These are phyloP conservation scores for Colletotrichum lini DNA, from an alignment of 2,329 filamentous ascomycete genomes.

Conservation along the genomic window DNA sequence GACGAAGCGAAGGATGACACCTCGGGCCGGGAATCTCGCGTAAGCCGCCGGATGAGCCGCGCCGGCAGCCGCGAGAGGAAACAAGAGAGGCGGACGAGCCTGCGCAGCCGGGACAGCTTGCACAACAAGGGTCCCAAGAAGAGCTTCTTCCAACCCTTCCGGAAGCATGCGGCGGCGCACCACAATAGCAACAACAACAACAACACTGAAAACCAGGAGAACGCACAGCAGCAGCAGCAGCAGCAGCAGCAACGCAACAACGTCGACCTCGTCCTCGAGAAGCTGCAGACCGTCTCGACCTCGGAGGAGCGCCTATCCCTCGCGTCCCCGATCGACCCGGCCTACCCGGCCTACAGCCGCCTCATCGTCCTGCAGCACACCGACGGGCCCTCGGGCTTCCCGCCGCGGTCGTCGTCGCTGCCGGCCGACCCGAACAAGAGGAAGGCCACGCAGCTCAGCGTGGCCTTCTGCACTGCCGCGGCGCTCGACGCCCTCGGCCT, in stretches of 20 bases:
- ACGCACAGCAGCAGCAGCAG: constrained; percentile 16
- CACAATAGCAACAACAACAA: neutral
- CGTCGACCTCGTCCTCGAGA: constrained; percentile 19
- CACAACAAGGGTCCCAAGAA: constrained; percentile 48
- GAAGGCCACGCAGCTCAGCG: constrained; percentile 52
- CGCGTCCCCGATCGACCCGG: constrained; percentile 22
- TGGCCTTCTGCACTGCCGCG: constrained; percentile 63
- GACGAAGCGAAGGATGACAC: constrained; percentile 29
- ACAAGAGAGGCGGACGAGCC: constrained; percentile 36
- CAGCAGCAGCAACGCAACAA: neutral
- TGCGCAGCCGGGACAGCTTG: constrained; percentile 36
- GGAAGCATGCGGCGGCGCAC: constrained; percentile 43
- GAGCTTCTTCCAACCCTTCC: constrained; percentile 54
- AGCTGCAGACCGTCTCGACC: neutral
- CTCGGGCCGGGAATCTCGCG: constrained; percentile 26
- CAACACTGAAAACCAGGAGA: constrained; percentile 28
- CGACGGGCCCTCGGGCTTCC: constrained; percentile 38
- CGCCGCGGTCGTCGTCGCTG: constrained; percentile 43
- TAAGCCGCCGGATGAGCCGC: constrained; percentile 34
- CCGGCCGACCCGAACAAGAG: constrained; percentile 46
- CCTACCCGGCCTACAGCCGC: constrained; percentile 49
- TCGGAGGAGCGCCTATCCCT: constrained; percentile 20
- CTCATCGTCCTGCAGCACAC: constrained; percentile 52
- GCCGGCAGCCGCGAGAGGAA: constrained; percentile 37
- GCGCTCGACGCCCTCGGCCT: constrained; percentile 63